Conservation (phyloP, 371 early-diverging fungal species). For the Rhizopus delemar region DNA sequence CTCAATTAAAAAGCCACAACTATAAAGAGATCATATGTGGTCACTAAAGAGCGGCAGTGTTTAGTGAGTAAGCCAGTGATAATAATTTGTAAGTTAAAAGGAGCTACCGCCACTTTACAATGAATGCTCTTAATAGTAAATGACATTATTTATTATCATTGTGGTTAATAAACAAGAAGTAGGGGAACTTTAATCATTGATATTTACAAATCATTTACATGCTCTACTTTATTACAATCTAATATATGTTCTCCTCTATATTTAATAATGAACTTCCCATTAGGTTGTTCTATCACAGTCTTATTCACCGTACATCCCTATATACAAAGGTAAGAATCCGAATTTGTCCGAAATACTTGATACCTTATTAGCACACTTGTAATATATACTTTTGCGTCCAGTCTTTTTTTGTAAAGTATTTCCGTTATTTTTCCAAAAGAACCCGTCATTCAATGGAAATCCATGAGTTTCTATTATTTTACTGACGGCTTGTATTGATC, state of each 20-base stretch:
- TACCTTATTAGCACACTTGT: conserved; percentile 40
- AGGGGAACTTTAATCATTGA: neutral
- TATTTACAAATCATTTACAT: conserved; percentile 31
- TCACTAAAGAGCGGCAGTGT: too few species aligned
- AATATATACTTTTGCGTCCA: conserved; percentile 26
- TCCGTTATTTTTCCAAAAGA: conserved; percentile 30
- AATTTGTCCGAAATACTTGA: conserved; percentile 18
- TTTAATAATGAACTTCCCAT: conserved; percentile 51
- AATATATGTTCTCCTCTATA: conserved; percentile 55
- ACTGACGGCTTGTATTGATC: conserved; percentile 30
- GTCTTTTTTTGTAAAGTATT: conserved; percentile 32
- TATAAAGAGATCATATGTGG: too few species aligned
- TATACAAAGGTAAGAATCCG: conserved; percentile 17
- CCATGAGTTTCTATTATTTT: conserved; percentile 26
- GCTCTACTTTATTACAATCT: conserved; percentile 40
- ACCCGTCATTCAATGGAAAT: conserved; percentile 23
- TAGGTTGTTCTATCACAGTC: conserved; percentile 51
- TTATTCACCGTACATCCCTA: conserved; percentile 51
- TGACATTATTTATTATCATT: too few species aligned
- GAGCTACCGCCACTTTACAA: too few species aligned
- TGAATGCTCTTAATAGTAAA: too few species aligned
- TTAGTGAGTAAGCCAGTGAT: too few species aligned
- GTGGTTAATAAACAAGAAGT: too few species aligned
- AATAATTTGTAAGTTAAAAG: too few species aligned
- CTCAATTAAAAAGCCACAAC: neutral